These are phyloP conservation scores for Spergularia azorica DNA, from an alignment of 179 eudicot species.

Conservation along the genomic window DNA sequence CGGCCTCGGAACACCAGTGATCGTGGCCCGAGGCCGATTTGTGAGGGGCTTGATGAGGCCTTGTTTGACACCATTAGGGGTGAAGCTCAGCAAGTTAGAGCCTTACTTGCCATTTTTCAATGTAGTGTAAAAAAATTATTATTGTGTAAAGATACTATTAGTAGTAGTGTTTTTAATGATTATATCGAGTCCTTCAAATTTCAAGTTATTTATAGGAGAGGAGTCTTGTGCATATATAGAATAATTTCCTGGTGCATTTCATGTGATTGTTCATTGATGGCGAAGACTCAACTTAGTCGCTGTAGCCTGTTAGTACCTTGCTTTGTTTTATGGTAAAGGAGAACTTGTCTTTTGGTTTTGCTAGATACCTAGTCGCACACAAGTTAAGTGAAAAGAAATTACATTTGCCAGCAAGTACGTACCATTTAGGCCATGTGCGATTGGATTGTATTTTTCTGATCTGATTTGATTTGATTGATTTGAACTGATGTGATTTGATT, in stretches of 20 bases:
- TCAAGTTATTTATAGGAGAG: slow-evolving; percentile 8
- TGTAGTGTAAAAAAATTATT: neutral
- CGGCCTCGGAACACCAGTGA: slow-evolving; percentile 8
- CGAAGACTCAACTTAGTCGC: neutral
- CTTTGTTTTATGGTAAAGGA: slow-evolving; percentile 17
- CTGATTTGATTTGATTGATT: no score
- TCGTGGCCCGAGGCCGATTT: slow-evolving; percentile 18
- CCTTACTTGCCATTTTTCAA: slow-evolving; percentile 26
- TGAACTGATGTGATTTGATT: no score
- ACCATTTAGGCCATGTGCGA: no score
- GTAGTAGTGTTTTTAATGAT: neutral
- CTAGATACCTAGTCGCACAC: neutral
- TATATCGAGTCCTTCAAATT: neutral
- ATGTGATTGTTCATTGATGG: slow-evolving; percentile 4
- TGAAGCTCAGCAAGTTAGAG: slow-evolving; percentile 21
- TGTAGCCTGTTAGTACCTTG: neutral
- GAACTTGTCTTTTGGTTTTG: slow-evolving; percentile 7
- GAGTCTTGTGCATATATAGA: neutral
- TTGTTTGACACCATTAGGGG: slow-evolving; percentile 18
- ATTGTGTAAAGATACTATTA: no score
- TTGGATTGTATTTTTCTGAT: no score
- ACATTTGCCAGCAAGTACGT: no score
- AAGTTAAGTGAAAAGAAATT: neutral
- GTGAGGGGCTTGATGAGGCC: slow-evolving; percentile 10
- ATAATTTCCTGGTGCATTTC: neutral